phyloP scores from a whole-genome alignment of 805 yeast species.

The Ascoidea rubescens region DNA sequence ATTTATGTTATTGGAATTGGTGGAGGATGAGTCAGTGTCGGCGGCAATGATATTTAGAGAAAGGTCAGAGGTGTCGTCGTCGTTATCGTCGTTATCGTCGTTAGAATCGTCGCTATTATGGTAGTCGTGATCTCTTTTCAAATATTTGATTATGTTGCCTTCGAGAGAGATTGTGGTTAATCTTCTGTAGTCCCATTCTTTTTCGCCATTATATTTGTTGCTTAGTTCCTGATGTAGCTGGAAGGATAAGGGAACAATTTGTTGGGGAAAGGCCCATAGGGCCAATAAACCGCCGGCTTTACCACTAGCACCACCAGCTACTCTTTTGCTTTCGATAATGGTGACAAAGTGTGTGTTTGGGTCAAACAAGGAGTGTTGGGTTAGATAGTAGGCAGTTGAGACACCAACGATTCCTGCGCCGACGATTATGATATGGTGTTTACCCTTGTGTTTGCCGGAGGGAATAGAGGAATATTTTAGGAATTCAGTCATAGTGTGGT shows the following conservation, averaged over 20 bases:
- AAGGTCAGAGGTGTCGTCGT: neutral
- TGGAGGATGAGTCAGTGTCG: no score
- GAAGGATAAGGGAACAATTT: conserved; percentile 80
- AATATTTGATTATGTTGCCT: conserved; percentile 44
- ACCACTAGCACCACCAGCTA: conserved; percentile 96
- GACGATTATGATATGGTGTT: conserved; percentile 68
- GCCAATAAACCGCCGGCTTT: conserved; percentile 95
- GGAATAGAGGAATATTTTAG: conserved; percentile 7
- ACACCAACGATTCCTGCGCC: conserved; percentile 97
- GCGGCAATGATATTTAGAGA: no score
- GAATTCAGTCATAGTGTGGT: neutral
- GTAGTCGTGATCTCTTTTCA: conserved; percentile 6
- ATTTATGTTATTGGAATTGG: neutral
- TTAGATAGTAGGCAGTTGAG: conserved; percentile 81
- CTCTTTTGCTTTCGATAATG: conserved; percentile 74
- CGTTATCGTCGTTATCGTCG: neutral
- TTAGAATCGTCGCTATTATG: neutral
- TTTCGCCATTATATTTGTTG: conserved; percentile 65
- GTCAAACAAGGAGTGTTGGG: conserved; percentile 70
- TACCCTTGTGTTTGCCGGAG: conserved; percentile 24
- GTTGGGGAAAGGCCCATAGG: conserved; percentile 94
- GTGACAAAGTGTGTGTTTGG: conserved; percentile 67
- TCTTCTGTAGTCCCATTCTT: conserved; percentile 87
- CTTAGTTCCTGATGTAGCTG: conserved; percentile 74
- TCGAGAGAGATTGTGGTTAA: conserved; percentile 77